phyloP scores from a whole-genome alignment of 495 filamentous ascomycete genomes.

The Paragyromitra xinjiangensis region DNA sequence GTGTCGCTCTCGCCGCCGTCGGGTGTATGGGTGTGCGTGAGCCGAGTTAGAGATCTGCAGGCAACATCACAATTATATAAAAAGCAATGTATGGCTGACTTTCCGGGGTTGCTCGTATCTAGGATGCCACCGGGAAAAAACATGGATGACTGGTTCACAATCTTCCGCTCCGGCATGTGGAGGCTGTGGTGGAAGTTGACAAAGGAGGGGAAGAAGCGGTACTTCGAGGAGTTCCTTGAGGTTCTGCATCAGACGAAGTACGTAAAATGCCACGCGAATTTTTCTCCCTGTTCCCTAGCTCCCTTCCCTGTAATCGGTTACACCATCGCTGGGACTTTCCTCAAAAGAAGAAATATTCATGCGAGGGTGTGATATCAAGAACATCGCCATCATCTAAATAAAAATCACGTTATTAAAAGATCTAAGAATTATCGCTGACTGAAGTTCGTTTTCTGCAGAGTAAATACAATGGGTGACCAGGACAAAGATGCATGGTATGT shows the following conservation, averaged over 20 bases:
- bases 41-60: slow-evolving; percentile 48
- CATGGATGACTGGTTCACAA: slow-evolving; percentile 75
- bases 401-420: slow-evolving; percentile 16
- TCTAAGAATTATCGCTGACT: slow-evolving; percentile 44
- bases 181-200: slow-evolving; percentile 74
- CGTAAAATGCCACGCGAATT: slow-evolving; percentile 57
- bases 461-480: slow-evolving; percentile 65
- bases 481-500: slow-evolving; percentile 69
- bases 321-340: slow-evolving; percentile 5
- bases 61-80: slow-evolving; percentile 52
- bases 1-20: slow-evolving; percentile 41
- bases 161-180: slow-evolving; percentile 77
- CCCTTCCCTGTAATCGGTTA: neutral
- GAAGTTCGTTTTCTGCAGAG: slow-evolving; percentile 42
- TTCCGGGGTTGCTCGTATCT: slow-evolving; percentile 49
- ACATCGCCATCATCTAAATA: neutral
- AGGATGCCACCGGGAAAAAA: slow-evolving; percentile 81
- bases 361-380: neutral
- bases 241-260: slow-evolving; percentile 77
- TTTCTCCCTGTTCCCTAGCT: slow-evolving; percentile 6
- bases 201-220: slow-evolving; percentile 72
- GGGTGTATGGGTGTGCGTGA: slow-evolving; percentile 34
- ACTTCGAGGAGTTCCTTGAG: slow-evolving; percentile 79
- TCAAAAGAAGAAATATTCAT: neutral
- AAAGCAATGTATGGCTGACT: slow-evolving; percentile 56